These are phyloP conservation scores for Rhizopus delemar DNA, from an alignment of 371 early-diverging fungal genomes.

Conservation along the genomic window DNA sequence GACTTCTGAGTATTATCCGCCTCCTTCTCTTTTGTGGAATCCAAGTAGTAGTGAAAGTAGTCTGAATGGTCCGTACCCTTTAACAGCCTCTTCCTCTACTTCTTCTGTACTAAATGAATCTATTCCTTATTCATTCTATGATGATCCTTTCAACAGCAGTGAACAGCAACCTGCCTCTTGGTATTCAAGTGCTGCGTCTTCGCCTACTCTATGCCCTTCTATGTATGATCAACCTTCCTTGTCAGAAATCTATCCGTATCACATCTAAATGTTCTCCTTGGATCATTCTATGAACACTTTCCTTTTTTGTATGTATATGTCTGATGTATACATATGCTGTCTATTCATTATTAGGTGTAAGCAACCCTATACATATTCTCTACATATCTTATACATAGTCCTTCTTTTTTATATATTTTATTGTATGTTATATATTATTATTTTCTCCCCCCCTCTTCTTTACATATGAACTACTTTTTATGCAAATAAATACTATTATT, in stretches of 20 bases:
- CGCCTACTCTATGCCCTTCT: slow-evolving; percentile 5
- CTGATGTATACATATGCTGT: slow-evolving; percentile 1
- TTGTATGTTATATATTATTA: background rate
- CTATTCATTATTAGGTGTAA: background rate
- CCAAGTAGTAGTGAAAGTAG: slow-evolving; percentile 2
- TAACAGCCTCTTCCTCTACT: slow-evolving; percentile 5
- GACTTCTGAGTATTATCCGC: background rate
- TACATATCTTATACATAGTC: background rate
- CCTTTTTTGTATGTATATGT: background rate
- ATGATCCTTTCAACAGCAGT: slow-evolving; percentile 6
- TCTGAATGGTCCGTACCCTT: background rate
- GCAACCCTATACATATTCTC: slow-evolving; percentile 2
- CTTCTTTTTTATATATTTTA: background rate
- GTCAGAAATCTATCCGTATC: slow-evolving; percentile 1
- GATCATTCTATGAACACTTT: background rate
- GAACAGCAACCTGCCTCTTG: slow-evolving; percentile 6
- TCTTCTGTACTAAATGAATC: background rate
- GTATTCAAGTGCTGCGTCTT: slow-evolving; percentile 7
- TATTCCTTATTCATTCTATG: slow-evolving; percentile 6
- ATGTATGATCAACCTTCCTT: slow-evolving; percentile 2
- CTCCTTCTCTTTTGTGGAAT: slow-evolving; percentile 1
- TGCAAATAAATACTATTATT: slow-evolving; percentile 1
- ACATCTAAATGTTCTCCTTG: background rate
- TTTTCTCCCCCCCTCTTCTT: background rate
- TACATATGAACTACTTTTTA: slow-evolving; percentile 6